Base-by-base conservation (phyloP, 2,329 filamentous ascomycete genomes). In the Exserohilum turcica region DNA sequence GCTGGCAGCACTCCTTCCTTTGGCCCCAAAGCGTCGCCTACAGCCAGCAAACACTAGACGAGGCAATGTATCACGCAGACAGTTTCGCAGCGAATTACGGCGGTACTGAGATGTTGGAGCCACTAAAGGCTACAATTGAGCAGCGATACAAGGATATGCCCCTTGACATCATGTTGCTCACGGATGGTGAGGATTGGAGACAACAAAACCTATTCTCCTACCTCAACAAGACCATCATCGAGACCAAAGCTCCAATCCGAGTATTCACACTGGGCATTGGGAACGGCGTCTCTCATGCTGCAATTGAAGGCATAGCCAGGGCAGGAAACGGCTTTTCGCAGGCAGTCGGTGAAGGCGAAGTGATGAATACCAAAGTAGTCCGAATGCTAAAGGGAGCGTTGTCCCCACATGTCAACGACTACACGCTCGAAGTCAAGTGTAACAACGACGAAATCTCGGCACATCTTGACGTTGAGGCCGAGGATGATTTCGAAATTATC, bases 301-400 rank as follows among this genome's bases (percentile, higher is more conserved):
- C 87, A 2, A 79, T 86, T 9, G 81, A 86, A 61, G 84, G 84
- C 1, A 76, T 86, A 51, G 84, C 84, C 15, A 77, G 79, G 44
- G 79, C 80, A 10, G 85, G 84, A 0, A 81, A 83, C 46, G 84
- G 84, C 0, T 84, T 82, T 51, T 76, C 78, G 5, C 88, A 91
- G 68, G 78, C 81, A 0, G 86, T 91, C 0, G 78, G 77, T 1
- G 74, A 83, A 6, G 75, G 81, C 1, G 88, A 91, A 67, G 84
- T 86, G 64, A 83, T 90, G 73, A 84, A 88, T 61, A 82, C 76
- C 58, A 89, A 88, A 67, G 80, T 91, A 1, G 80, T 91, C 2
- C 82, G 88, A 2, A 91, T 92, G 88, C 77, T 92, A 51, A 90
- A 89, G 66, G 88, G 83, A 0, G 84, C 87, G 0, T 72, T 91